These are phyloP conservation scores for Petasospora rhodanensis DNA, from an alignment of 1,139 yeast species.

Conservation along the genomic window DNA sequence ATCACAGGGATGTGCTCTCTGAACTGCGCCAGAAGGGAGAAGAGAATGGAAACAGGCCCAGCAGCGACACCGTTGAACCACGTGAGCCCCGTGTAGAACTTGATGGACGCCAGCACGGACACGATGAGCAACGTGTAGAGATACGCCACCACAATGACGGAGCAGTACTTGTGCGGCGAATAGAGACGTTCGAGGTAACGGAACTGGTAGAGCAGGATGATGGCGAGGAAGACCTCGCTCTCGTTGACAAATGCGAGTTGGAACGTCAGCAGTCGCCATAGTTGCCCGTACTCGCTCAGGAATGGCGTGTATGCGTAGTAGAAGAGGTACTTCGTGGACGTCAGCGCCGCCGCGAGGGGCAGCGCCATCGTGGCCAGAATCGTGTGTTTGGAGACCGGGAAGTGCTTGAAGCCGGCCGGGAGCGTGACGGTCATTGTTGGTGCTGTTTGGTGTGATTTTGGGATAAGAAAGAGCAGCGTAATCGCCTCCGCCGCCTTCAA, in stretches of 20 bases:
- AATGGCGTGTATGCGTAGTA: constrained; percentile 55
- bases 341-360: constrained; percentile 52
- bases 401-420: constrained; percentile 54
- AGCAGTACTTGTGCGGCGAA: constrained; percentile 55
- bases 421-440: constrained; percentile 31
- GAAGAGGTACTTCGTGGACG: constrained; percentile 53
- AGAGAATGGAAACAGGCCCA: constrained; percentile 62
- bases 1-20: constrained; percentile 54
- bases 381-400: constrained; percentile 51
- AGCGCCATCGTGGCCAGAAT: constrained; percentile 38
- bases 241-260: constrained; percentile 61
- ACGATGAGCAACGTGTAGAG: constrained; percentile 29
- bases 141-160: constrained; percentile 29
- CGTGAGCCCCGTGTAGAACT: constrained; percentile 24
- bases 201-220: constrained; percentile 51
- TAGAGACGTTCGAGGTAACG: constrained; percentile 61
- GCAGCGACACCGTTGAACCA: constrained; percentile 36
- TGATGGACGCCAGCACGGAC: constrained; percentile 35
- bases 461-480: too few relatives aligned
- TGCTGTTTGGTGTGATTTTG: too few relatives aligned
- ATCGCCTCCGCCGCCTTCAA: too few relatives aligned
- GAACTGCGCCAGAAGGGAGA: constrained; percentile 56
- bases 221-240: constrained; percentile 54
- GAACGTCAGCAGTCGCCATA: constrained; percentile 58
- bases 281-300: constrained; percentile 55